Evolutionary conservation across 768 basidiomycete genomes (phyloP), one percentile per base, ranked within the genome.

Genomic region (Lactarius akahatsu): DNA sequence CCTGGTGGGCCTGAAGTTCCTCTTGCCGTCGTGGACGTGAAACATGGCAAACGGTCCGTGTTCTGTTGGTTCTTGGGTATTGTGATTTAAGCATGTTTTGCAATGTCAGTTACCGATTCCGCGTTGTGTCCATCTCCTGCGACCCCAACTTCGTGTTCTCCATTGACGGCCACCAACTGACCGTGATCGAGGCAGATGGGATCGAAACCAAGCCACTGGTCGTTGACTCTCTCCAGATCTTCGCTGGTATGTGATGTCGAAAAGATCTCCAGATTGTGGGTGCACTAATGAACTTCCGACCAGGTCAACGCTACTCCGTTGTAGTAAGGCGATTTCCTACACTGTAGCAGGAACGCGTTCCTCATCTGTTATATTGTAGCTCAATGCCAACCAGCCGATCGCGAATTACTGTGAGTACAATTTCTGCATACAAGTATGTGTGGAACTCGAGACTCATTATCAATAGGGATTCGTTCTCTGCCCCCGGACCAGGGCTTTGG

Each of bases 121-220:
- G 72, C 16, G 11, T 72, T 1, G 58, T 72, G 5, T 65, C 62
- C 7, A 68, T 72, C 45, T 70, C 69, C 4, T 72, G 72, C 59
- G 76, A 80, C 55, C 77, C 78, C 7, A 74, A 72, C 43, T 80
- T 78, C 74, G 72, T 65, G 1, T 76, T 81, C 72, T 78, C 77
- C 0, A 72, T 80, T 36, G 78, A 80, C 63, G 70, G 74, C 56
- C 80, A 81, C 69, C 74, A 73, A 2, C 67, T 80, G 50, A 74
- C 79, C 32, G 77, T 78, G 2, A 83, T 82, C 59, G 81, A 81
- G 70, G 78, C 68, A n/a, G 80, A 80, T 47, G 77, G 80, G 9
- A 70, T 77, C 7, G 72, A 72, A 45, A 63, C 69, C 30, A 52
- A 73, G 18, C 80, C 79, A 1, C 59, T 77, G 16, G 66, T 71